A percentile compares a stretch with the other conserved stretches of the same genome.
phyloP scores from a whole-genome alignment of 2,329 filamentous ascomycete genomes.

The Immersiporthe knoxdaviesiana region DNA sequence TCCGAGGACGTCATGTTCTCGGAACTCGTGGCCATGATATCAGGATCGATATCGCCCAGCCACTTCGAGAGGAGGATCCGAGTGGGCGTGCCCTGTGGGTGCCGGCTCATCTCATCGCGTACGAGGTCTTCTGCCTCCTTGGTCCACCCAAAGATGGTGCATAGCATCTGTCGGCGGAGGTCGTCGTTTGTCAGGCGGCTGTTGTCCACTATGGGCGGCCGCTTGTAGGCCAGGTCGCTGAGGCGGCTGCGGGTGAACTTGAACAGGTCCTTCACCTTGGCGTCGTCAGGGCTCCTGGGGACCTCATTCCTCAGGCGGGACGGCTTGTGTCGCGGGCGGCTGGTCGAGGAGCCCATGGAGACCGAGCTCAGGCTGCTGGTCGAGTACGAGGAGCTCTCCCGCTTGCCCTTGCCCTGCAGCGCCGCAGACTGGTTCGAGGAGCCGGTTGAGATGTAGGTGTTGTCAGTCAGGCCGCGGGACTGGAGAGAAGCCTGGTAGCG shows the following conservation, averaged over 20 bases:
- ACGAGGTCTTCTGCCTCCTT: slow-evolving; percentile 81
- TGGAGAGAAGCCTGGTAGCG: slow-evolving; percentile 54
- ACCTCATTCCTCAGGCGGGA: slow-evolving; percentile 83
- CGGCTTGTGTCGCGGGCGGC: slow-evolving; percentile 50
- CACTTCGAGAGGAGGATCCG: slow-evolving; percentile 88
- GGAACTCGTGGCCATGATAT: slow-evolving; percentile 78
- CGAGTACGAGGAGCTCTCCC: slow-evolving; percentile 57
- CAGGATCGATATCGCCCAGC: slow-evolving; percentile 83
- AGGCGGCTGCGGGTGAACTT: slow-evolving; percentile 81
- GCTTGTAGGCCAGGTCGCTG: slow-evolving; percentile 80
- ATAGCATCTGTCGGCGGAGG: slow-evolving; percentile 86
- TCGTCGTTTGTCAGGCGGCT: slow-evolving; percentile 73
- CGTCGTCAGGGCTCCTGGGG: slow-evolving; percentile 75
- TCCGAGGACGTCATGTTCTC: slow-evolving; percentile 91
- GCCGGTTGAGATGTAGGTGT: slow-evolving; percentile 70
- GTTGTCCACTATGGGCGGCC: slow-evolving; percentile 62
- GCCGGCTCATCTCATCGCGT: slow-evolving; percentile 78
- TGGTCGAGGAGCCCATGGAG: slow-evolving; percentile 53
- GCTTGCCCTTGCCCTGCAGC: slow-evolving; percentile 22
- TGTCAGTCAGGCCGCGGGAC: slow-evolving; percentile 62
- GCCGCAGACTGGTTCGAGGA: slow-evolving; percentile 55
- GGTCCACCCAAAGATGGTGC: slow-evolving; percentile 93
- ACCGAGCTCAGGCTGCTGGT: slow-evolving; percentile 54
- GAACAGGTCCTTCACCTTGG: slow-evolving; percentile 77
- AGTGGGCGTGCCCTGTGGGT: slow-evolving; percentile 72